Conservation (phyloP, 1,284 basidiomycete species). For the Apiotrichum mycotoxinovorans region DNA sequence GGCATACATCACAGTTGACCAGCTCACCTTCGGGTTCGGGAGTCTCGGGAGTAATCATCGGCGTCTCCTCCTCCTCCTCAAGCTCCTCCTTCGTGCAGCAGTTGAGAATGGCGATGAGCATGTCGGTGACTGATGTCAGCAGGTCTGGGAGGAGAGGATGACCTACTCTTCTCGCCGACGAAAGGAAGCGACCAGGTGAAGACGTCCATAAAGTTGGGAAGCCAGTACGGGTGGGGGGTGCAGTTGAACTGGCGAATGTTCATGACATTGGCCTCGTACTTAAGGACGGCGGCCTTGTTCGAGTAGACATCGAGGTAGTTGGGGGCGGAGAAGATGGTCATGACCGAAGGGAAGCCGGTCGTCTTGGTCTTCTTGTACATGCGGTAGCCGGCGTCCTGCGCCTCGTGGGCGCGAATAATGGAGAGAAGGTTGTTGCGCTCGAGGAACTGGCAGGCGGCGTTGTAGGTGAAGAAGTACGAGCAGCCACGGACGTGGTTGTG, state of each 20-base stretch:
- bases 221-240: conserved; percentile 91
- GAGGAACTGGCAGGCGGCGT: conserved; percentile 87
- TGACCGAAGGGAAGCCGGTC: conserved; percentile 84
- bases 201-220: conserved; percentile 98
- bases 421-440: conserved; percentile 92
- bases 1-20: conserved; percentile 2
- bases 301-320: conserved; percentile 96
- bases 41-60: conserved; percentile 44
- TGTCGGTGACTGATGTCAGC: conserved; percentile 71
- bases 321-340: conserved; percentile 94
- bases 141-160: no score
- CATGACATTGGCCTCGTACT: conserved; percentile 95
- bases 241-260: conserved; percentile 88
- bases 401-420: conserved; percentile 91
- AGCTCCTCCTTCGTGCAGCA: conserved; percentile 93
- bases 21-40: conserved; percentile 32
- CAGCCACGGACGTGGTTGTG: conserved; percentile 95
- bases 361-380: conserved; percentile 97
- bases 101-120: conserved; percentile 90
- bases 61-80: conserved; percentile 68
- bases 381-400: conserved; percentile 91
- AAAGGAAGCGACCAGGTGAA: conserved; percentile 99
- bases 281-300: conserved; percentile 93
- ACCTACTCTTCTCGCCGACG: conserved; percentile 91
- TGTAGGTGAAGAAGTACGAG: conserved; percentile 94